Evolutionary conservation across 495 filamentous ascomycete species (phyloP).

Genomic region (Schizothecium vesticola): DNA sequence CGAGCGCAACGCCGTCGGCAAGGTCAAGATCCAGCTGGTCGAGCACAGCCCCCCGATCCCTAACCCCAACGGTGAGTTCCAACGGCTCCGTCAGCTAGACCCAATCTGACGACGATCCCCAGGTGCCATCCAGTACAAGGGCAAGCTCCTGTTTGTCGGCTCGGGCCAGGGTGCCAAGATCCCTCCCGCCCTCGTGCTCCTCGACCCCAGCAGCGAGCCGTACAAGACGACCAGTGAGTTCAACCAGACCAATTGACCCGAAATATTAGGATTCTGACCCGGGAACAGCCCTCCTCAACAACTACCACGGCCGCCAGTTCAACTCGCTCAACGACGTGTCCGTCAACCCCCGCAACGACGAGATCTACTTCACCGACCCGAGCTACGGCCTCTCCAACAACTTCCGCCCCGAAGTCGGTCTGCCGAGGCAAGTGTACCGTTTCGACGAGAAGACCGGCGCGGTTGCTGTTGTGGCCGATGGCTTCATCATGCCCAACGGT

Average conservation of each 20-base stretch:
- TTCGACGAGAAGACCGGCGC: constrained; percentile 43
- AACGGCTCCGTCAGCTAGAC: too few relatives aligned
- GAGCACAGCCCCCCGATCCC: constrained; percentile 34
- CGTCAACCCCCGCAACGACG: constrained; percentile 46
- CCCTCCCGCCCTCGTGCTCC: constrained; percentile 38
- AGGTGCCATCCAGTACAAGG: constrained; percentile 47
- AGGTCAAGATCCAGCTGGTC: constrained; percentile 23
- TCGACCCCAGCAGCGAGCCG: constrained; percentile 40
- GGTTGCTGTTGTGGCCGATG: constrained; percentile 51
- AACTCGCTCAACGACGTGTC: constrained; percentile 57
- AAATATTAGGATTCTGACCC: neutral
- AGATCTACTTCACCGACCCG: constrained; percentile 61
- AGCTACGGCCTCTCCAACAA: constrained; percentile 56
- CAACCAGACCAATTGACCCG: neutral
- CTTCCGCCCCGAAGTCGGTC: constrained; percentile 45
- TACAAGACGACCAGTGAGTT: constrained; percentile 46
- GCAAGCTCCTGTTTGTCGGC: constrained; percentile 39
- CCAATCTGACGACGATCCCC: neutral
- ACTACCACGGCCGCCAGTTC: constrained; percentile 55
- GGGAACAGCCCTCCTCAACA: constrained; percentile 36
- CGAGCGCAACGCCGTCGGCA: constrained; percentile 14
- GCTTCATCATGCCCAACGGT: constrained; percentile 53
- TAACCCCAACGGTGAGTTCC: constrained; percentile 45
- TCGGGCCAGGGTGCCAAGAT: constrained; percentile 44
- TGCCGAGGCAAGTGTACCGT: constrained; percentile 55